These are phyloP conservation scores for Termitomyces sp. DNA, from an alignment of 768 basidiomycete genomes.

Conservation along the genomic window DNA sequence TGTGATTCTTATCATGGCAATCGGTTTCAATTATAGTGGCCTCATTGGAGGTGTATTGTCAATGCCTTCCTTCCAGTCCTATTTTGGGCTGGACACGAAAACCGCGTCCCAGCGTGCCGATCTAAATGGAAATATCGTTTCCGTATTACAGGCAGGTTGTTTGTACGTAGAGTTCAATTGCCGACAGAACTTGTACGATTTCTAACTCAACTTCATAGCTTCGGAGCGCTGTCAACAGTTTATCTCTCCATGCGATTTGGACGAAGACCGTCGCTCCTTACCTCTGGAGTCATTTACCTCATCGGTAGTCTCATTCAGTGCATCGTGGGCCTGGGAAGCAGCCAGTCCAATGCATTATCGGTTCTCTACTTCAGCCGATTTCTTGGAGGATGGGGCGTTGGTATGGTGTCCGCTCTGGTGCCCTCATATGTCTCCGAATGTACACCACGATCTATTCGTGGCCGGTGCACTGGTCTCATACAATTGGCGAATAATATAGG, in stretches of 20 bases:
- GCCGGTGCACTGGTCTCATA: conserved; percentile 42
- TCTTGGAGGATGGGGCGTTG: conserved; percentile 56
- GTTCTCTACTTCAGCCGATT: conserved; percentile 48
- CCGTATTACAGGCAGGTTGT: conserved; percentile 42
- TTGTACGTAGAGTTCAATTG: conserved; percentile 29
- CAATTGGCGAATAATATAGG: conserved; percentile 32
- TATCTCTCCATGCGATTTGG: conserved; percentile 38
- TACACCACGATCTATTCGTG: conserved; percentile 40
- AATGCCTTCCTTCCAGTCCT: conserved; percentile 38
- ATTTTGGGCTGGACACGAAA: conserved; percentile 40
- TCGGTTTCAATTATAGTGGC: conserved; percentile 14
- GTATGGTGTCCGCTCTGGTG: conserved; percentile 44
- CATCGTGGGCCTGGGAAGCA: conserved; percentile 36
- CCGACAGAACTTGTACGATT: neutral
- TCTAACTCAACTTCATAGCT: conserved; percentile 21
- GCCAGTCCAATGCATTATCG: conserved; percentile 24
- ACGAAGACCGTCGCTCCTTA: conserved; percentile 37
- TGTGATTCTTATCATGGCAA: neutral
- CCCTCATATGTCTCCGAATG: conserved; percentile 50
- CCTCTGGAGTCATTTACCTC: conserved; percentile 40
- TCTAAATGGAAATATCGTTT: conserved; percentile 47
- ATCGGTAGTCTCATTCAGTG: conserved; percentile 44
- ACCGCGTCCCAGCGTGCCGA: conserved; percentile 30
- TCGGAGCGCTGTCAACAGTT: conserved; percentile 37
- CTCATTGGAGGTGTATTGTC: conserved; percentile 46